Conservation (phyloP, 169 alveolate genomes). For the Cryptosporidium sp. region DNA sequence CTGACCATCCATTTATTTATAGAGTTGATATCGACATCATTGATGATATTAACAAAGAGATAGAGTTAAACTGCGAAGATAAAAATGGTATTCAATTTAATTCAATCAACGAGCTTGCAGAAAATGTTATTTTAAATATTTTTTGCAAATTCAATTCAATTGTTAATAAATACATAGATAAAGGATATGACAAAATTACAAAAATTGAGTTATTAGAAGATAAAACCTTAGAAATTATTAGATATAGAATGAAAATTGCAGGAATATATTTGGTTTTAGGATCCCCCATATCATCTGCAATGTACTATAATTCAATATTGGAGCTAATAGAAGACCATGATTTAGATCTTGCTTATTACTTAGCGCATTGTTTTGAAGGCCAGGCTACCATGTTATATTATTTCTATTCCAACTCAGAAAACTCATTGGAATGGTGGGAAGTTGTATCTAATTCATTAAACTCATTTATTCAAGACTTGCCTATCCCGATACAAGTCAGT, state of each 20-base stretch:
- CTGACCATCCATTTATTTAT: neutral
- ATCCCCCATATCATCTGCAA: slow-evolving; percentile 32
- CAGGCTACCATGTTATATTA: slow-evolving; percentile 22
- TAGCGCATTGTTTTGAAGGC: slow-evolving; percentile 44
- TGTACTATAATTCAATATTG: slow-evolving; percentile 26
- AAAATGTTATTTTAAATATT: slow-evolving; percentile 13
- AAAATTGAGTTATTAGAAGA: neutral
- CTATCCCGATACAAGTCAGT: slow-evolving; percentile 39
- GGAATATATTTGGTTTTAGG: slow-evolving; percentile 37
- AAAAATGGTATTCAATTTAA: neutral
- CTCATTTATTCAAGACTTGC: slow-evolving; percentile 47
- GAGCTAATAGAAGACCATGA: slow-evolving; percentile 18
- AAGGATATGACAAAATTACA: neutral
- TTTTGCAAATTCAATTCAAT: slow-evolving; percentile 7
- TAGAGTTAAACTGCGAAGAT: neutral
- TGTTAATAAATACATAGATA: neutral
- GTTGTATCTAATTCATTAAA: slow-evolving; percentile 33
- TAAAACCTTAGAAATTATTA: neutral
- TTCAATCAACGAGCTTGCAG: slow-evolving; percentile 5
- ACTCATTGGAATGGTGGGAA: slow-evolving; percentile 59
- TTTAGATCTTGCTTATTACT: neutral
- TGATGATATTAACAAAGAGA: neutral
- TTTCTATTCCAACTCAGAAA: slow-evolving; percentile 16
- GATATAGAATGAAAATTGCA: neutral
- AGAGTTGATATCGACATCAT: neutral